Conservation (phyloP, 306 rosid genomes). For the Malus fusca region DNA sequence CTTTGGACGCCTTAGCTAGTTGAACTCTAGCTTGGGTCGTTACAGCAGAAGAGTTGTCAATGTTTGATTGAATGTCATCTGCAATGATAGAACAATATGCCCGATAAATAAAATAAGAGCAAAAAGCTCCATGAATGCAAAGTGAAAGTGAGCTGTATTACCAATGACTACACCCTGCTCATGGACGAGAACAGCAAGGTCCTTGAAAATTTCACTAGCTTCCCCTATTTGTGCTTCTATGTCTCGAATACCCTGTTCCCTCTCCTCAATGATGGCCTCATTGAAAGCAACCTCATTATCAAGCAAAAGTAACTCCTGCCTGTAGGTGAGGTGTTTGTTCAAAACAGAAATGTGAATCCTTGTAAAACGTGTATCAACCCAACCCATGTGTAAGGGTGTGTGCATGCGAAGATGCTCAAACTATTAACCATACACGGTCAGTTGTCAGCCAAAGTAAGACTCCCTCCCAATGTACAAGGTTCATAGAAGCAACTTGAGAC, state of each 20-base stretch:
- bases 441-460: background rate
- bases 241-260: constrained; percentile 70
- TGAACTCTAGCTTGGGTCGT: constrained; percentile 48
- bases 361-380: background rate
- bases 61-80: constrained; percentile 68
- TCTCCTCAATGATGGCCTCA: constrained; percentile 80
- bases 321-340: constrained; percentile 29
- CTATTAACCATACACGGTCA: background rate
- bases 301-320: constrained; percentile 54
- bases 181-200: constrained; percentile 82
- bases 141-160: constrained; percentile 20
- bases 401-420: background rate
- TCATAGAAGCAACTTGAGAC: background rate
- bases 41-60: constrained; percentile 53
- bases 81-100: constrained; percentile 7
- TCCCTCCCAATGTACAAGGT: background rate
- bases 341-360: constrained; percentile 14
- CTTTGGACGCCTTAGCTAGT: constrained; percentile 59
- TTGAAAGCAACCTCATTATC: constrained; percentile 70
- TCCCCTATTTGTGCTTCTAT: constrained; percentile 68
- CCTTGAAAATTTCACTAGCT: constrained; percentile 69
- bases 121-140: background rate
- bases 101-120: background rate
- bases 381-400: background rate
- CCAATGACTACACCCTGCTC: constrained; percentile 76